phyloP scores from a whole-genome alignment of 2,329 filamentous ascomycete species.

The Westerdykella aurantiaca region DNA sequence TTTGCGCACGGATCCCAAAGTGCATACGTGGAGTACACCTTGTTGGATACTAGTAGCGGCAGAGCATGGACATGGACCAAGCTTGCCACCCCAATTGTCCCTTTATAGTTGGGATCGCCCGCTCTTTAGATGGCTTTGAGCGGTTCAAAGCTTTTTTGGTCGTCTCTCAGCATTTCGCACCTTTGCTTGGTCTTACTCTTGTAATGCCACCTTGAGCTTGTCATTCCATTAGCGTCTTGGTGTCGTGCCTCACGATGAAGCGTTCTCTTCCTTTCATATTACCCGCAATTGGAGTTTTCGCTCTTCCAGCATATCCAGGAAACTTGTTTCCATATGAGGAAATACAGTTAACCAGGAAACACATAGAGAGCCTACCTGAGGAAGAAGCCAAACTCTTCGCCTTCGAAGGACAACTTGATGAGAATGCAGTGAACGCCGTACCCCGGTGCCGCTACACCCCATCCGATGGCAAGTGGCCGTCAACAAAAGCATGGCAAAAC shows the following conservation, averaged over 20 bases:
- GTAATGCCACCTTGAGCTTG: neutral
- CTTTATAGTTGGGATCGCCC: no score
- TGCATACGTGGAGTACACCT: conserved; percentile 1
- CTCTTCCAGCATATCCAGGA: conserved; percentile 9
- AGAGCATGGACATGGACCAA: neutral
- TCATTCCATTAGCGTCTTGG: neutral
- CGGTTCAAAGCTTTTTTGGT: no score
- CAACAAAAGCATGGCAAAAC: conserved; percentile 18
- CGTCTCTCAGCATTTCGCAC: no score
- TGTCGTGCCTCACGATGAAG: conserved; percentile 2
- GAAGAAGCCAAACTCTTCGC: conserved; percentile 18
- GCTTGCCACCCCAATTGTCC: neutral
- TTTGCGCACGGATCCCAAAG: conserved; percentile 1
- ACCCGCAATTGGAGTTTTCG: conserved; percentile 8
- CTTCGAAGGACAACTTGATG: conserved; percentile 13
- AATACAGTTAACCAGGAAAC: conserved; percentile 20
- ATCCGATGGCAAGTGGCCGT: conserved; percentile 20
- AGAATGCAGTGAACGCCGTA: conserved; percentile 10
- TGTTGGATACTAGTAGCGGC: neutral
- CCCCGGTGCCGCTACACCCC: conserved; percentile 17
- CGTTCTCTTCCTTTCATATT: conserved; percentile 8
- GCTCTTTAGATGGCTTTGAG: no score
- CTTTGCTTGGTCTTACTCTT: no score
- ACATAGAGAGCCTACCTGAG: conserved; percentile 16
- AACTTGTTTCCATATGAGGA: conserved; percentile 18